Evolutionary conservation across 495 filamentous ascomycete genomes (phyloP).

Genomic region (Hypoxylon cercidicola): DNA sequence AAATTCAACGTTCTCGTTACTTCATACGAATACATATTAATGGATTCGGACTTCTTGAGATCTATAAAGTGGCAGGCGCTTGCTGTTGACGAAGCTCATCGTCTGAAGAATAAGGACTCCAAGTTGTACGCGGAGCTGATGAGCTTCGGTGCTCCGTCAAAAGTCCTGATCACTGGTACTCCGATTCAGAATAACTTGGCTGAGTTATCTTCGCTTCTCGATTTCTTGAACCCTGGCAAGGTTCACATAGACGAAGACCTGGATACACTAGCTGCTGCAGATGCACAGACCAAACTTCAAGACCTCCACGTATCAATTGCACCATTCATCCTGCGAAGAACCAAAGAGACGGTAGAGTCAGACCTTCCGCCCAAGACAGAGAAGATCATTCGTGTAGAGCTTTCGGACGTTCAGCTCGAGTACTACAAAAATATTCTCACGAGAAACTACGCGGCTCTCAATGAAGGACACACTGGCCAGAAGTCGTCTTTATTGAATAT

Average conservation of each 20-base stretch:
- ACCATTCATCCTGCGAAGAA: conserved; percentile 94
- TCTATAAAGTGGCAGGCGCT: conserved; percentile 97
- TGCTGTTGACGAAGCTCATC: conserved; percentile 95
- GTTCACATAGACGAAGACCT: conserved; percentile 89
- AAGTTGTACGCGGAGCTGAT: conserved; percentile 87
- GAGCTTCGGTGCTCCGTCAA: conserved; percentile 84
- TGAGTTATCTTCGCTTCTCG: conserved; percentile 89
- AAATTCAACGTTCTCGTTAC: conserved; percentile 97
- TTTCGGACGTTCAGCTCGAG: conserved; percentile 94
- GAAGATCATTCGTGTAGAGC: conserved; percentile 96
- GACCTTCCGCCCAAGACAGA: conserved; percentile 96
- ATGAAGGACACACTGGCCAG: conserved; percentile 84
- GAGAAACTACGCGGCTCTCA: conserved; percentile 93
- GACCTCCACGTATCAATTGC: conserved; percentile 80
- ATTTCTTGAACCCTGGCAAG: conserved; percentile 93
- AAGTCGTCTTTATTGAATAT: conserved; percentile 98
- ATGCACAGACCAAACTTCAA: conserved; percentile 59
- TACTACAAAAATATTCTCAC: conserved; percentile 99
- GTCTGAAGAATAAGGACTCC: conserved; percentile 94
- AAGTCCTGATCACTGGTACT: conserved; percentile 94
- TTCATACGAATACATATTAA: conserved; percentile 92
- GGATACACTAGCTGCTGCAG: conserved; percentile 63
- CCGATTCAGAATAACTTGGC: conserved; percentile 97
- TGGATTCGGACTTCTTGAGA: conserved; percentile 79
- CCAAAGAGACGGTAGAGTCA: conserved; percentile 95